Evolutionary conservation across 2,329 filamentous ascomycete species (phyloP).

Genomic region (Trichophyton rubrum): DNA sequence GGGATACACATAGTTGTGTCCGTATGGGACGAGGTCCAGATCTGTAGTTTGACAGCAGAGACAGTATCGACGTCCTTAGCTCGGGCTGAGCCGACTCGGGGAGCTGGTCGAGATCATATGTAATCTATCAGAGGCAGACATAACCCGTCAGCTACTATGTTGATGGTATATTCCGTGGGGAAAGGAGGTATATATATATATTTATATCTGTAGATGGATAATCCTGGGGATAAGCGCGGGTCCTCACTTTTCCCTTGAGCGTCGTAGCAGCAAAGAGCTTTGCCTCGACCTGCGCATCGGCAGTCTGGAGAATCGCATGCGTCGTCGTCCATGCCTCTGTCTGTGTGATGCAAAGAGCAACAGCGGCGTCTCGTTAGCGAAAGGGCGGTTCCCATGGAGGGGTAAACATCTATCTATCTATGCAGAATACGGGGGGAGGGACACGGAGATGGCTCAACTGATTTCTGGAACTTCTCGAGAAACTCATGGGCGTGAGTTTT

Average conservation of each 20-base stretch:
- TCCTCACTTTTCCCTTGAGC: constrained; percentile 83
- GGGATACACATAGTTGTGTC: constrained; percentile 85
- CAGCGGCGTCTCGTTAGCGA: too few species aligned
- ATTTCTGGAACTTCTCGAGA: constrained; percentile 94
- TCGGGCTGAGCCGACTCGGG: constrained; percentile 59
- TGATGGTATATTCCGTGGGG: background rate
- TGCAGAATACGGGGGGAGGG: too few species aligned
- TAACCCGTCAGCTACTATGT: background rate
- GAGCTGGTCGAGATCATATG: constrained; percentile 88
- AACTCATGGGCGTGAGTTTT: constrained; percentile 88
- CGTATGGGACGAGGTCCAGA: constrained; percentile 70
- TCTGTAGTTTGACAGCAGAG: constrained; percentile 68
- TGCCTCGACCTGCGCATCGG: constrained; percentile 63
- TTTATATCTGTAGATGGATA: background rate
- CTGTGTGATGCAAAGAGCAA: constrained; percentile 33
- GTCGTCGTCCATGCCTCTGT: constrained; percentile 83
- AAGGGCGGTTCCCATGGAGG: background rate
- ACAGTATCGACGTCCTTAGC: constrained; percentile 71
- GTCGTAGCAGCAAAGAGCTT: constrained; percentile 95
- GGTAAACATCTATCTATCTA: background rate
- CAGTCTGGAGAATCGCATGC: constrained; percentile 70
- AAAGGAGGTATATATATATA: background rate
- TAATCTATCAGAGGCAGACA: constrained; percentile 52
- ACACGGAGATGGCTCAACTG: constrained; percentile 40
- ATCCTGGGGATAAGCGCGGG: background rate